These are phyloP conservation scores for Calendula officinalis DNA, from an alignment of 129 eudicot genomes.

Conservation along the genomic window DNA sequence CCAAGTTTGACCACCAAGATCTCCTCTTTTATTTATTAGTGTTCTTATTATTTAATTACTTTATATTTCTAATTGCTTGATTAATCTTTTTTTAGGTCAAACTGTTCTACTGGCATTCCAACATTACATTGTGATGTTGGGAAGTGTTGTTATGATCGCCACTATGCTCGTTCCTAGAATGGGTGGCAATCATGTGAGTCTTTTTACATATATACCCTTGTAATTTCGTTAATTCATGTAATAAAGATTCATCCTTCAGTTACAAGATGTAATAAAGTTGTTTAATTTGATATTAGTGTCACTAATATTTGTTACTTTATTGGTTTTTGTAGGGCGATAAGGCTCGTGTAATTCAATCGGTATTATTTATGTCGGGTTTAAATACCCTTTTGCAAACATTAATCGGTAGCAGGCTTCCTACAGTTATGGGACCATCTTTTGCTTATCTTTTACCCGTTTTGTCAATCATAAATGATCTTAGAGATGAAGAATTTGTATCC, in stretches of 20 bases:
- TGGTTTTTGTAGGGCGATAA: conserved; percentile 66
- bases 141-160: conserved; percentile 75
- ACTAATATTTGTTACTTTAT: conserved; percentile 25
- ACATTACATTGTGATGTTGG: conserved; percentile 96
- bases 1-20: conserved; percentile 18
- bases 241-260: neutral
- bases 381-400: conserved; percentile 93
- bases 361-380: conserved; percentile 80
- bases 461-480: conserved; percentile 57
- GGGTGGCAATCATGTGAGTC: conserved; percentile 86
- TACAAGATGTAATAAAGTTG: neutral
- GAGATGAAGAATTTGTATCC: conserved; percentile 42
- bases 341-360: conserved; percentile 83
- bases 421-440: conserved; percentile 98
- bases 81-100: conserved; percentile 48
- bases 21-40: neutral
- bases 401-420: conserved; percentile 85
- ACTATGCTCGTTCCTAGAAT: conserved; percentile 73
- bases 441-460: conserved; percentile 66
- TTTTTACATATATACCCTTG: neutral
- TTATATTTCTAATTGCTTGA: conserved; percentile 5
- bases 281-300: conserved; percentile 5
- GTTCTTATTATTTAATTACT: conserved; percentile 12
- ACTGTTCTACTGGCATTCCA: conserved; percentile 75
- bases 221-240: neutral